Evolutionary conservation across 768 basidiomycete species (phyloP), one percentile per base, ranked within the genome.

Genomic region (Trametes punicea): DNA sequence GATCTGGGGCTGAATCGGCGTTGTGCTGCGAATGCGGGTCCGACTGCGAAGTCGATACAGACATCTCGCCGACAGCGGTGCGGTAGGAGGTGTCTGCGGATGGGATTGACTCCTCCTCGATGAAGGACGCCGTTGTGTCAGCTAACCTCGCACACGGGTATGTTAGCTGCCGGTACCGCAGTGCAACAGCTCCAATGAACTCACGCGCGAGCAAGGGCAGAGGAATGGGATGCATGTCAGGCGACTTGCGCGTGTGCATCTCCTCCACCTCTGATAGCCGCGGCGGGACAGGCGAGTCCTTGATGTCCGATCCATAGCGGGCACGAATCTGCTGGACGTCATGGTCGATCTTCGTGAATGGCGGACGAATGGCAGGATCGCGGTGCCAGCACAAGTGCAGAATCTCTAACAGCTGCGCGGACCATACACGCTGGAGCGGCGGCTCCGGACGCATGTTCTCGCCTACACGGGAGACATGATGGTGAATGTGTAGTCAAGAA

Each of bases 321-420:
- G 70, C 74, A 44, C 80, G 74, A 29, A 84, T 63, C 26, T 65
- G 69, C 62, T 77, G 75, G 49, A 88, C 61, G 13, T 75, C 75
- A 6, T 65, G 58, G 2, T 78, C 77, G 25, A 87, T 71, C 25
- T 70, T 63, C 16, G 73, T 66, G 63, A 90, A 90, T 0, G 74
- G 56, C 3, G 83, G 81, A 0, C 88, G 77, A n/a, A 63, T 56
- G 6, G 65, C 61, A 1, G 85, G 81, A 47, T 81, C 74, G 2
- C 70, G 72, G 41, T 75, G 69, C 88, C 88, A 91, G 60, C 83
- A 85, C 3, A 63, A 38, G 10, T 71, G 69, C 21, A 91, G 70
- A 44, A 87, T 70, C 81, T 87, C 59, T 6, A 49, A 4, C 2
- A 63, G 52, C 36, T 47, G 52, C 10, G 44, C 25, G 8, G 52